Evolutionary conservation across 805 yeast genomes (phyloP).

Genomic region (Kodamaea lidongshanica): DNA sequence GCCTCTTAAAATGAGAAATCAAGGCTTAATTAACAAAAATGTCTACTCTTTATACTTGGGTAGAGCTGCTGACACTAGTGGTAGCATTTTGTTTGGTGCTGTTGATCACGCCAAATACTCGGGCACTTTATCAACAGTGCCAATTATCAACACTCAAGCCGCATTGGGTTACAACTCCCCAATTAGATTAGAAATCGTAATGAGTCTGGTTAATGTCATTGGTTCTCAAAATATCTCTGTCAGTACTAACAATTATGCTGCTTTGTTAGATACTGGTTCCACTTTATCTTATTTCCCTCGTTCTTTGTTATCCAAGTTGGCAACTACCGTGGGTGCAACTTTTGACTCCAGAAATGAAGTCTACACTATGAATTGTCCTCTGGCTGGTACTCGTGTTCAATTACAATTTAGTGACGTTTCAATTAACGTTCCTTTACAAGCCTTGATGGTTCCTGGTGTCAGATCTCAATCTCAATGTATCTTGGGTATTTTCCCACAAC

Average conservation of each 20-base stretch:
- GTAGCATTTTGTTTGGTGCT: conserved; percentile 38
- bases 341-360: conserved; percentile 38
- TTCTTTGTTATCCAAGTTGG: conserved; percentile 28
- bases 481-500: conserved; percentile 15
- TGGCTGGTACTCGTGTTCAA: conserved; percentile 12
- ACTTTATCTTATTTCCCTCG: conserved; percentile 41
- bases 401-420: conserved; percentile 56
- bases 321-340: conserved; percentile 33
- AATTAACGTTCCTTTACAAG: conserved; percentile 43
- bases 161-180: conserved; percentile 30
- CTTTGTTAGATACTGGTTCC: conserved; percentile 32
- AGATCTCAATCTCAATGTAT: conserved; percentile 9
- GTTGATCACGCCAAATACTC: conserved; percentile 37
- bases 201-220: conserved; percentile 39
- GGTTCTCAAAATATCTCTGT: conserved; percentile 9
- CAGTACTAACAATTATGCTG: conserved; percentile 15
- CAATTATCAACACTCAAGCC: conserved; percentile 37
- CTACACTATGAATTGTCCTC: conserved; percentile 42
- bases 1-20: conserved; percentile 27
- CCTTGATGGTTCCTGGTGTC: conserved; percentile 18
- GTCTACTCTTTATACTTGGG: conserved; percentile 36
- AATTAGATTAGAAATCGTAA: conserved; percentile 45
- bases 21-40: conserved; percentile 28
- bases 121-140: conserved; percentile 28
- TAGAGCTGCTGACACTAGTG: conserved; percentile 17